Evolutionary conservation across 345 rosid species (phyloP).

Genomic region (Kernera saxatilis): DNA sequence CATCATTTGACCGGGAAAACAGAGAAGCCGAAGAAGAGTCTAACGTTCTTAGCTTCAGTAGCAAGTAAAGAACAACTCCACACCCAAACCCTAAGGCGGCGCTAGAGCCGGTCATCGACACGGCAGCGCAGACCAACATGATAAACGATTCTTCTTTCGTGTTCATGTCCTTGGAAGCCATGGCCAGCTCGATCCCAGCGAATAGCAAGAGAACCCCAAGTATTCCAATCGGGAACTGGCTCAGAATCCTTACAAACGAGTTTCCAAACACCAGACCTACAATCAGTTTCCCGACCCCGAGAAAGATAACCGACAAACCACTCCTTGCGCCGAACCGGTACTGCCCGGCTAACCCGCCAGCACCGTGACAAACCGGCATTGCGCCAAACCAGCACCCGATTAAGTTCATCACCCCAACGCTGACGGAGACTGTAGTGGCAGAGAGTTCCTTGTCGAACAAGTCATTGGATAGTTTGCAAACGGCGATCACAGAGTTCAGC

Average conservation of each 20-base stretch:
- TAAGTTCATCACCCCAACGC: constrained; percentile 77
- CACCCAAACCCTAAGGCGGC: constrained; percentile 83
- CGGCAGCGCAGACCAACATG: constrained; percentile 81
- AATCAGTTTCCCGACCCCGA: constrained; percentile 62
- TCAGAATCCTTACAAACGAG: constrained; percentile 68
- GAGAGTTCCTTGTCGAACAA: constrained; percentile 65
- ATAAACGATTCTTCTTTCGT: constrained; percentile 67
- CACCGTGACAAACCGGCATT: constrained; percentile 92
- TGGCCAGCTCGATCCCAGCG: constrained; percentile 80
- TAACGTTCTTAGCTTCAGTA: constrained; percentile 59
- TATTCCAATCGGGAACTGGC: constrained; percentile 75
- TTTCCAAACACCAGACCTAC: constrained; percentile 75
- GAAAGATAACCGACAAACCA: constrained; percentile 62
- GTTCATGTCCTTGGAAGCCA: constrained; percentile 84
- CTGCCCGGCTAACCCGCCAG: constrained; percentile 90
- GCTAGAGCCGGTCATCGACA: constrained; percentile 83
- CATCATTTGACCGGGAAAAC: constrained; percentile 16
- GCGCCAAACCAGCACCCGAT: constrained; percentile 94
- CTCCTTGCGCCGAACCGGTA: constrained; percentile 79
- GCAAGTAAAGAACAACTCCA: constrained; percentile 62
- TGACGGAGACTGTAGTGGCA: constrained; percentile 59
- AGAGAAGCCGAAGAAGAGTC: constrained; percentile 31
- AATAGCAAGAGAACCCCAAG: constrained; percentile 79
- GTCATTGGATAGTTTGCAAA: constrained; percentile 71
- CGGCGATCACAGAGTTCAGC: constrained; percentile 78